phyloP scores from a whole-genome alignment of 192 early-diverging fungal species.

The Podila clonocystis region DNA sequence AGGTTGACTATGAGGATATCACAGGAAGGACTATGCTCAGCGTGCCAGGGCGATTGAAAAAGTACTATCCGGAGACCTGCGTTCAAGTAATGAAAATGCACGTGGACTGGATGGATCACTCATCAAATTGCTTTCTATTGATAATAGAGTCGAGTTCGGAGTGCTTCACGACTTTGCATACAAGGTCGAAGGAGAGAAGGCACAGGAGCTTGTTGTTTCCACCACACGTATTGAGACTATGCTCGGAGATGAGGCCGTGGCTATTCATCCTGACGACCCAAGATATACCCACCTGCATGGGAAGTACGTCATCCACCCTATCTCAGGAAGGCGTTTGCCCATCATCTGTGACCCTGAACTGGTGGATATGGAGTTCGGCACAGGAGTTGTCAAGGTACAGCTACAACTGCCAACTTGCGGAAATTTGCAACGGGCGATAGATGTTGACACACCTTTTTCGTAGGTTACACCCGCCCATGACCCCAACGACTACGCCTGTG shows the following conservation, averaged over 20 bases:
- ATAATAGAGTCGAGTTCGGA: conserved; percentile 91
- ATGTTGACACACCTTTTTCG: neutral
- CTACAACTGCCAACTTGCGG: neutral
- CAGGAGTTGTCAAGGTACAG: conserved; percentile 93
- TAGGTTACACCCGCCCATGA: conserved; percentile 97
- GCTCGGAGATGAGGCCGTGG: conserved; percentile 97
- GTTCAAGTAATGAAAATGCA: too few species aligned
- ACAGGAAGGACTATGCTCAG: conserved; percentile 71
- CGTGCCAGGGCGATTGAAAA: conserved; percentile 81
- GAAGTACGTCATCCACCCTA: conserved; percentile 84
- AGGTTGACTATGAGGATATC: conserved; percentile 91
- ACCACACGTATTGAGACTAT: conserved; percentile 99
- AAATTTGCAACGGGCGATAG: neutral
- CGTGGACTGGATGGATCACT: too few species aligned
- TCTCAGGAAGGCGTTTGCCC: conserved; percentile 79
- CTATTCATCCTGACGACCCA: conserved; percentile 85
- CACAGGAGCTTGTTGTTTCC: conserved; percentile 81
- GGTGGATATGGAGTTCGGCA: conserved; percentile 92
- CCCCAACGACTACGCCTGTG: conserved; percentile 89
- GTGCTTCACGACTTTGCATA: conserved; percentile 92
- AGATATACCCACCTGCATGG: conserved; percentile 79
- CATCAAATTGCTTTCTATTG: neutral
- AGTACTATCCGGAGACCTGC: conserved; percentile 38
- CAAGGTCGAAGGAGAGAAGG: conserved; percentile 74
- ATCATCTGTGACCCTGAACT: conserved; percentile 86